Evolutionary conservation across 495 filamentous ascomycete genomes (phyloP).

Genomic region (Opeltia flavorubescens): DNA sequence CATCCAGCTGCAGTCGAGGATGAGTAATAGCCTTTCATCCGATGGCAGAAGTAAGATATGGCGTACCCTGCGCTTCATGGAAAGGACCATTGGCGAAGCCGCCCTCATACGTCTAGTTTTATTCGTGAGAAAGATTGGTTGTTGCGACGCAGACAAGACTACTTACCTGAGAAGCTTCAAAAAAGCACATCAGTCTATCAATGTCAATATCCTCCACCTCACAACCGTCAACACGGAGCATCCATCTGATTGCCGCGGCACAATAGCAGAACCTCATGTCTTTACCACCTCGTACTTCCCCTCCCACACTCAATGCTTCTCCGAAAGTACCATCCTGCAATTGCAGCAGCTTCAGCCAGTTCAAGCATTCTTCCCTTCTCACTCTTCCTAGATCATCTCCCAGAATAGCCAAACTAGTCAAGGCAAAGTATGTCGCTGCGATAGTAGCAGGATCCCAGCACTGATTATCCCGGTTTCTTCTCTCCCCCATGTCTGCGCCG

Average conservation of each 20-base stretch:
- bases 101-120: slow-evolving; percentile 67
- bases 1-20: slow-evolving; percentile 50
- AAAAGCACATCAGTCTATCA: slow-evolving; percentile 50
- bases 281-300: slow-evolving; percentile 55
- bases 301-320: slow-evolving; percentile 50
- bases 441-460: slow-evolving; percentile 70
- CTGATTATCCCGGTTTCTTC: slow-evolving; percentile 31
- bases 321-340: slow-evolving; percentile 82
- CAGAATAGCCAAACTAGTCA: slow-evolving; percentile 58
- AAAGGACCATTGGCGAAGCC: slow-evolving; percentile 70
- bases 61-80: slow-evolving; percentile 78
- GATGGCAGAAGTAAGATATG: slow-evolving; percentile 12
- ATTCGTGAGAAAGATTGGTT: slow-evolving; percentile 4
- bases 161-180: slow-evolving; percentile 52
- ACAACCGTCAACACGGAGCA: slow-evolving; percentile 45
- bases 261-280: slow-evolving; percentile 83
- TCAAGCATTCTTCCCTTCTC: slow-evolving; percentile 48
- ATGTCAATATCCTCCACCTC: slow-evolving; percentile 63
- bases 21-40: slow-evolving; percentile 10
- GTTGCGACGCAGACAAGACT: background rate
- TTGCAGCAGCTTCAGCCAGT: slow-evolving; percentile 67
- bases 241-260: slow-evolving; percentile 67
- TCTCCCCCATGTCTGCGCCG: slow-evolving; percentile 42
- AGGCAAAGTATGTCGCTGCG: slow-evolving; percentile 76
- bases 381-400: slow-evolving; percentile 59